phyloP scores from a whole-genome alignment of 2,329 filamentous ascomycete species.

The Colletotrichum scovillei region DNA sequence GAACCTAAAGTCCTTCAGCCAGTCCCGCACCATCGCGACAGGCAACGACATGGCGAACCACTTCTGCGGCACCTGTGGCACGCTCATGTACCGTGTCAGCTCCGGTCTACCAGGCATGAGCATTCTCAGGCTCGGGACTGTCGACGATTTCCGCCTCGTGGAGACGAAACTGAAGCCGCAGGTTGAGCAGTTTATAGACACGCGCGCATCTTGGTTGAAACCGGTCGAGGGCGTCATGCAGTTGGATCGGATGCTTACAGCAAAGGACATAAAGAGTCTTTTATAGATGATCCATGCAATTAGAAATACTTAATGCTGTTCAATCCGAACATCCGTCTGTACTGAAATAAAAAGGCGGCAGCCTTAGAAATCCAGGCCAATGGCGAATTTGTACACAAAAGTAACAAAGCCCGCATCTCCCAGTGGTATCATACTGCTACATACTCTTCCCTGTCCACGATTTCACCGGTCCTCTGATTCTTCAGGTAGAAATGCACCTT shows the following conservation, averaged over 20 bases:
- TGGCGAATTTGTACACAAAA: too few relatives aligned
- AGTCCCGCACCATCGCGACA: constrained; percentile 57
- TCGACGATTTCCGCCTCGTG: constrained; percentile 70
- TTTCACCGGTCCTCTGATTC: not conserved
- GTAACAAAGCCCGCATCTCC: too few relatives aligned
- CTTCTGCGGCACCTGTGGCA: constrained; percentile 71
- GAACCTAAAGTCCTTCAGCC: constrained; percentile 59
- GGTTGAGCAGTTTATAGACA: constrained; percentile 63
- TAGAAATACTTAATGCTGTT: too few relatives aligned
- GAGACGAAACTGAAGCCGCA: constrained; percentile 67
- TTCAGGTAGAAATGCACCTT: not conserved
- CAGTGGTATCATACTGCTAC: not conserved
- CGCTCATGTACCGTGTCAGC: constrained; percentile 68
- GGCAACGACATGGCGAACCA: constrained; percentile 68
- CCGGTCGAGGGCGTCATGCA: constrained; percentile 1
- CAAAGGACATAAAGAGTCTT: not conserved
- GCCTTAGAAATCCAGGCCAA: too few relatives aligned
- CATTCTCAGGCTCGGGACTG: constrained; percentile 67
- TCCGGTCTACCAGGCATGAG: constrained; percentile 54
- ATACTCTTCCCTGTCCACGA: not conserved
- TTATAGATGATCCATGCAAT: not conserved
- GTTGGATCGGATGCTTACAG: constrained; percentile 36
- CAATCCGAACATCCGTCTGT: too few relatives aligned
- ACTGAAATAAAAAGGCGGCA: too few relatives aligned
- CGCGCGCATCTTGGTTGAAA: constrained; percentile 61